Percentiles rank a stretch among this genome's conserved stretches.
Evolutionary conservation across 2,329 filamentous ascomycete genomes (phyloP).

Genomic region (Alternaria sp.): DNA sequence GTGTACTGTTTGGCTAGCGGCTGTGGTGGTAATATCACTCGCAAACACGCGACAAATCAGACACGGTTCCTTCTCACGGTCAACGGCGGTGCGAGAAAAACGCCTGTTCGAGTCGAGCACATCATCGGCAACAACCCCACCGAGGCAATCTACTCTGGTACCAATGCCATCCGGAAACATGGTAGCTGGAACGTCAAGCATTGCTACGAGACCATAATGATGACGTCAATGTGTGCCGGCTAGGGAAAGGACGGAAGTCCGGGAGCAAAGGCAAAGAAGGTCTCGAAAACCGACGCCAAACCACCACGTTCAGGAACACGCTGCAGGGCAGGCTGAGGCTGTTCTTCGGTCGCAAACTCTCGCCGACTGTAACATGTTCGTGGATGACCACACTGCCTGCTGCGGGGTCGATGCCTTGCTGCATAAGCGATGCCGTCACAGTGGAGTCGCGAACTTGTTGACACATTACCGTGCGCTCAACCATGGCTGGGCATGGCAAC

Average conservation of each 20-base stretch:
- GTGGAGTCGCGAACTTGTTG: conserved; percentile 7
- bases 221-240: conserved; percentile 6
- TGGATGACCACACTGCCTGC: neutral
- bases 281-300: conserved; percentile 1
- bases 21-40: conserved; percentile 10
- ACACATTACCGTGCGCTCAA: conserved; percentile 3
- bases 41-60: conserved; percentile 35
- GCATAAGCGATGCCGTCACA: conserved; percentile 11
- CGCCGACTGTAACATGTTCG: neutral
- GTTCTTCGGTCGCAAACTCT: neutral
- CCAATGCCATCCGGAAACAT: neutral
- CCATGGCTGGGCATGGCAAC: neutral
- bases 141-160: neutral
- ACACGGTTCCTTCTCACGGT: conserved; percentile 24
- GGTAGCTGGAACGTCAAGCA: neutral
- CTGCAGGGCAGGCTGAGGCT: neutral
- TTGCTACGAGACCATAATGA: conserved; percentile 1
- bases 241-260: neutral
- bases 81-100: conserved; percentile 26
- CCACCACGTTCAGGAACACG: conserved; percentile 10
- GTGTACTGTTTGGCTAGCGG: conserved; percentile 26
- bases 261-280: neutral
- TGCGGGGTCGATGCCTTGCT: conserved; percentile 4
- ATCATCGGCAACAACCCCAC: conserved; percentile 3
- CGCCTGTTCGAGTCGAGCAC: conserved; percentile 19